Conservation (phyloP, 306 rosid genomes). For the Cyclanthera cordifolia region DNA sequence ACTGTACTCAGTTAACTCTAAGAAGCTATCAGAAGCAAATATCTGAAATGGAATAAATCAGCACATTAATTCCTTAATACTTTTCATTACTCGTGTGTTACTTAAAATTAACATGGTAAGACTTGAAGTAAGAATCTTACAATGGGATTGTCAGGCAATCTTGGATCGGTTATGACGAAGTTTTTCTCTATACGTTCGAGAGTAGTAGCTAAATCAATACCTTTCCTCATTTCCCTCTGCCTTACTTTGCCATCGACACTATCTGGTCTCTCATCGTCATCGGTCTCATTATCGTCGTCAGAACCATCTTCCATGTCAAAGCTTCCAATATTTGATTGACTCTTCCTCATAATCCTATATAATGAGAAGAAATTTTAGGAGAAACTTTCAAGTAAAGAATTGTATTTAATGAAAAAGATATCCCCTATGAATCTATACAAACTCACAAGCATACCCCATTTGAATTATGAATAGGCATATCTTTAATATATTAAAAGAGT, state of each 20-base stretch:
- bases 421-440: not conserved
- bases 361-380: not conserved
- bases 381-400: not conserved
- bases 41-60: constrained; percentile 36
- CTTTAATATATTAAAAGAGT: not conserved
- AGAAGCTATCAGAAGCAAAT: constrained; percentile 94
- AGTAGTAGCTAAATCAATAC: constrained; percentile 94
- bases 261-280: constrained; percentile 42
- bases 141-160: constrained; percentile 95
- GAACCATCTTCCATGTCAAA: constrained; percentile 23
- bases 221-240: constrained; percentile 78
- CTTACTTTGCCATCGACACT: constrained; percentile 46
- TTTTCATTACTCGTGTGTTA: not conserved
- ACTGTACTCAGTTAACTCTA: constrained; percentile 88
- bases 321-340: constrained; percentile 34
- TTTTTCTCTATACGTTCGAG: constrained; percentile 97
- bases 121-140: constrained; percentile 35
- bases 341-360: constrained; percentile 46
- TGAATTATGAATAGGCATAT: not conserved
- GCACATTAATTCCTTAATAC: not conserved
- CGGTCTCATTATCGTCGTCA: constrained; percentile 31
- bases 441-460: not conserved
- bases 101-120: not conserved
- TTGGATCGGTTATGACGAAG: constrained; percentile 96
- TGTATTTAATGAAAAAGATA: too few species aligned